phyloP scores from a whole-genome alignment of 2,329 filamentous ascomycete species.

The Fusarium nanum region DNA sequence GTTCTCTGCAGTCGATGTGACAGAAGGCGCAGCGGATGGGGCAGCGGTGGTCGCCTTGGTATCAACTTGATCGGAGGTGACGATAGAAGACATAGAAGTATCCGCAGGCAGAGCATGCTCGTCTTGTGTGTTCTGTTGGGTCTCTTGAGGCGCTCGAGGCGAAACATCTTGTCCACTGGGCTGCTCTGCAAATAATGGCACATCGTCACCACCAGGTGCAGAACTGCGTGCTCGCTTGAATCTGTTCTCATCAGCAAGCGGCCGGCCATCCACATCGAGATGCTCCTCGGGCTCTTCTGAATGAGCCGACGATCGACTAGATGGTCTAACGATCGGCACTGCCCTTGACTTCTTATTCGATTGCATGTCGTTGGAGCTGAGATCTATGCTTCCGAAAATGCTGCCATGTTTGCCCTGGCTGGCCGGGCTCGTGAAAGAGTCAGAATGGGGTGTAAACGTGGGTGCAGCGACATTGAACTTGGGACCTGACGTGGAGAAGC shows the following conservation, averaged over 20 bases:
- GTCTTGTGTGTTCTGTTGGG: slow-evolving; percentile 39
- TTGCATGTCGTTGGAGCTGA: slow-evolving; percentile 72
- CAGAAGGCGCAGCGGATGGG: slow-evolving; percentile 65
- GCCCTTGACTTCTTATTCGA: slow-evolving; percentile 81
- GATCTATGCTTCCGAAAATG: slow-evolving; percentile 77
- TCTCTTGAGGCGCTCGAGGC: slow-evolving; percentile 26
- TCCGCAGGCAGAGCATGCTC: slow-evolving; percentile 59
- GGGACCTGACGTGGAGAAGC: slow-evolving; percentile 73
- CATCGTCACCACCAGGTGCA: slow-evolving; percentile 75
- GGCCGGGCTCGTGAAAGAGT: slow-evolving; percentile 60
- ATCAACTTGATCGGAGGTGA: slow-evolving; percentile 65
- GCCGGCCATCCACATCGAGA: slow-evolving; percentile 63
- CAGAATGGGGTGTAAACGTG: slow-evolving; percentile 74
- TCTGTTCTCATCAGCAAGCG: slow-evolving; percentile 72
- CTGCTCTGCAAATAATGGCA: slow-evolving; percentile 78
- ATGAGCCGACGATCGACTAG: slow-evolving; percentile 60
- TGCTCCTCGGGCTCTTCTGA: slow-evolving; percentile 42
- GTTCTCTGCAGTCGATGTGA: slow-evolving; percentile 62
- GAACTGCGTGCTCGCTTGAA: slow-evolving; percentile 79
- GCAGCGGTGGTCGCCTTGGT: slow-evolving; percentile 64
- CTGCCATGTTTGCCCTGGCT: slow-evolving; percentile 58
- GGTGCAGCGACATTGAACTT: slow-evolving; percentile 83
- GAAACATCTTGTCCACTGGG: slow-evolving; percentile 43
- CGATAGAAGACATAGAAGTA: slow-evolving; percentile 65
- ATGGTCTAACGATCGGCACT: slow-evolving; percentile 80